phyloP scores from a whole-genome alignment of 345 rosid genomes.

The Raphanus raphanistrum region DNA sequence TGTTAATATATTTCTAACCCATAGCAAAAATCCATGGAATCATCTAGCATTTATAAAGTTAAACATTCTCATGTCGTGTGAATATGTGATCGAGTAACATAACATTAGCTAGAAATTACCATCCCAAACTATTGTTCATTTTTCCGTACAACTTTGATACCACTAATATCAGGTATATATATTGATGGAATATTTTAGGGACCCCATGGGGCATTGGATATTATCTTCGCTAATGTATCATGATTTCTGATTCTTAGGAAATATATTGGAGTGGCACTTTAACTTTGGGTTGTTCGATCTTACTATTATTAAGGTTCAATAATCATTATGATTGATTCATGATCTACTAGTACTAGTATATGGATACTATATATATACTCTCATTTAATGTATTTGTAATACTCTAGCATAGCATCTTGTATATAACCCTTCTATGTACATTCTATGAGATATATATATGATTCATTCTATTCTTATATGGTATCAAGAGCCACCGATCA shows the following conservation, averaged over 20 bases:
- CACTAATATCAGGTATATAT: neutral
- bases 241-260: conserved; percentile 11
- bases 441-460: no score
- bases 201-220: neutral
- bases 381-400: no score
- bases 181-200: neutral
- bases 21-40: neutral
- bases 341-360: no score
- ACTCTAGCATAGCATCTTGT: no score
- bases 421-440: no score
- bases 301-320: neutral
- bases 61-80: neutral
- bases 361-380: no score
- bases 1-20: neutral
- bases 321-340: no score
- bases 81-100: neutral
- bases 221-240: neutral
- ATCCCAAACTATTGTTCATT: neutral
- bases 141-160: neutral
- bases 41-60: neutral
- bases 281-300: neutral
- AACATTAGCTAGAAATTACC: neutral
- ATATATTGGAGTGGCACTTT: neutral
- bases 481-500: no score
- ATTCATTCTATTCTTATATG: no score